These are phyloP conservation scores for Aspergillus fischeri DNA, from an alignment of 2,329 filamentous ascomycete species.

Conservation along the genomic window DNA sequence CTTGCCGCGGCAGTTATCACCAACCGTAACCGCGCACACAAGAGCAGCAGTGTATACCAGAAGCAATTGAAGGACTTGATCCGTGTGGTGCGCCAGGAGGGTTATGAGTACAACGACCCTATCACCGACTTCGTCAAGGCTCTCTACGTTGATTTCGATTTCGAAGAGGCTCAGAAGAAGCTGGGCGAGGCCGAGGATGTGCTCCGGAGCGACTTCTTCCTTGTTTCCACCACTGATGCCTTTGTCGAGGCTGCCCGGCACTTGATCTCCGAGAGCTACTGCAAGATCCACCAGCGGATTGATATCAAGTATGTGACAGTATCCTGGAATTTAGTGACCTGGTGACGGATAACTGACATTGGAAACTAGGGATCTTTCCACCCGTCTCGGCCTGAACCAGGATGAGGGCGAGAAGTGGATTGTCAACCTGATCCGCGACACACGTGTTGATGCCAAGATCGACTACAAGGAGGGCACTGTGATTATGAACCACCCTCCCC, in stretches of 20 bases:
- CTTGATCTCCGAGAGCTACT: slow-evolving; percentile 97
- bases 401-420: slow-evolving; percentile 99
- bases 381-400: slow-evolving; percentile 82
- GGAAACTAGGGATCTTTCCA: slow-evolving; percentile 68
- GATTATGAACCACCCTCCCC: slow-evolving; percentile 98
- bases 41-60: slow-evolving; percentile 77
- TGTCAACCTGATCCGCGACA: slow-evolving; percentile 97
- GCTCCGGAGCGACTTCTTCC: slow-evolving; percentile 91
- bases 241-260: slow-evolving; percentile 95
- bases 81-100: slow-evolving; percentile 91
- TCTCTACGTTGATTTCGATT: slow-evolving; percentile 93
- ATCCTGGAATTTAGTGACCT: background rate
- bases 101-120: slow-evolving; percentile 95
- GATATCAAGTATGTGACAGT: slow-evolving; percentile 70
- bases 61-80: slow-evolving; percentile 98
- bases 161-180: slow-evolving; percentile 90
- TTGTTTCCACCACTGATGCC: slow-evolving; percentile 73
- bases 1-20: slow-evolving; percentile 92
- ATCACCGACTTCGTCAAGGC: slow-evolving; percentile 96
- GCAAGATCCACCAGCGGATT: slow-evolving; percentile 98
- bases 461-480: slow-evolving; percentile 98
- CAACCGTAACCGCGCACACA: slow-evolving; percentile 76
- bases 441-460: slow-evolving; percentile 95
- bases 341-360: slow-evolving; percentile 14
- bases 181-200: slow-evolving; percentile 86